phyloP scores from a whole-genome alignment of 2,329 filamentous ascomycete genomes.

The Penicillium hordei region DNA sequence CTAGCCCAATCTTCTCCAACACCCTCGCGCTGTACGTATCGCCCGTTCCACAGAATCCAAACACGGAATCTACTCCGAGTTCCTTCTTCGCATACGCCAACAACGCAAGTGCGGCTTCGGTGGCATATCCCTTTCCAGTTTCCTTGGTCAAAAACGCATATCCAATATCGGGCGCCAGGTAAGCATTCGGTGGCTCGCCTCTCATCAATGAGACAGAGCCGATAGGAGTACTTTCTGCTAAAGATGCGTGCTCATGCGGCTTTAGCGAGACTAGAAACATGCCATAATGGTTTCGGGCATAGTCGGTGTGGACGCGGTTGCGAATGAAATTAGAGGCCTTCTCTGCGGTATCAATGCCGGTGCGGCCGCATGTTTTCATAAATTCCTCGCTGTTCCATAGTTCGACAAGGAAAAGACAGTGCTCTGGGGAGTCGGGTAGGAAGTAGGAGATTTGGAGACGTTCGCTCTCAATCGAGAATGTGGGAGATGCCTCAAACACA shows the following conservation, averaged over 20 bases:
- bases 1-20: neutral
- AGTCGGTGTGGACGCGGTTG: neutral
- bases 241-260: neutral
- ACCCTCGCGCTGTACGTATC: neutral
- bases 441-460: conserved; percentile 3
- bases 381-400: conserved; percentile 4
- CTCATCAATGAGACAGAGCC: conserved; percentile 1
- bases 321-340: conserved; percentile 2
- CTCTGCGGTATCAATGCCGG: neutral
- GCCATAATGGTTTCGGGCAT: neutral
- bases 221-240: neutral
- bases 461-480: neutral
- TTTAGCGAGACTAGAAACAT: neutral
- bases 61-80: neutral
- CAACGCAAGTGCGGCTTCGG: neutral
- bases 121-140: conserved; percentile 3
- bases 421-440: neutral
- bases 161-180: neutral
- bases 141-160: neutral
- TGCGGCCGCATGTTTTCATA: neutral
- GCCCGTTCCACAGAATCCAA: neutral
- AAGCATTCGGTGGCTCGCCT: neutral
- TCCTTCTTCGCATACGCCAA: neutral
- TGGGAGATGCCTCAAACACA: neutral
- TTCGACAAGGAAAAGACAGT: conserved; percentile 1